Evolutionary conservation across 2,329 filamentous ascomycete genomes (phyloP).

Genomic region (Fusarium xyrophilum): DNA sequence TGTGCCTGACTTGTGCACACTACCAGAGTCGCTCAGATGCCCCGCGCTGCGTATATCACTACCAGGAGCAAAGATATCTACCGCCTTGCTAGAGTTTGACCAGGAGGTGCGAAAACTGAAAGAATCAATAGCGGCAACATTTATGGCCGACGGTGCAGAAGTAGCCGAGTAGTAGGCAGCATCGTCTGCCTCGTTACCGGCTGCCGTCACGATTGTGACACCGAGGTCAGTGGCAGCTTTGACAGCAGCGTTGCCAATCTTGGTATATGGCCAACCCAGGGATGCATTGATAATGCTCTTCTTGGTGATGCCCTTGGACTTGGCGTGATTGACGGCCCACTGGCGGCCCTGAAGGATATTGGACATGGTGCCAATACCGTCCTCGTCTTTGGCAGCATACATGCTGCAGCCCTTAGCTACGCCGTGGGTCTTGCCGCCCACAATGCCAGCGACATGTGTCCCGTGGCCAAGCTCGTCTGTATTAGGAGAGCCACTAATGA

Average conservation of each 20-base stretch:
- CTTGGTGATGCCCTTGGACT: neutral
- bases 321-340: constrained; percentile 46
- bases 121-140: neutral
- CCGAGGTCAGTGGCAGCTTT: constrained; percentile 10
- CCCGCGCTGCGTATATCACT: neutral
- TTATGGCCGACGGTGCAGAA: constrained; percentile 8
- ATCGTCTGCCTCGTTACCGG: neutral
- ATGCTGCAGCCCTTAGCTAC: constrained; percentile 43
- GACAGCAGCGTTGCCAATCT: neutral
- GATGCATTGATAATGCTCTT: constrained; percentile 7
- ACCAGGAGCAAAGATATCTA: constrained; percentile 18
- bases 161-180: neutral
- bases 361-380: neutral
- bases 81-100: constrained; percentile 2
- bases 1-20: constrained; percentile 1
- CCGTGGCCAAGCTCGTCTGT: constrained; percentile 42
- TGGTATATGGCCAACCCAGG: neutral
- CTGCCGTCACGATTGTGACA: neutral
- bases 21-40: neutral
- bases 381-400: constrained; percentile 41
- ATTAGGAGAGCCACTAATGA: constrained; percentile 38
- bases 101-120: neutral
- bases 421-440: constrained; percentile 43
- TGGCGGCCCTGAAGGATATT: constrained; percentile 30
- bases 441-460: constrained; percentile 44